Evolutionary conservation across 2,329 filamentous ascomycete genomes (phyloP).

Genomic region (Verticillium dahliae): DNA sequence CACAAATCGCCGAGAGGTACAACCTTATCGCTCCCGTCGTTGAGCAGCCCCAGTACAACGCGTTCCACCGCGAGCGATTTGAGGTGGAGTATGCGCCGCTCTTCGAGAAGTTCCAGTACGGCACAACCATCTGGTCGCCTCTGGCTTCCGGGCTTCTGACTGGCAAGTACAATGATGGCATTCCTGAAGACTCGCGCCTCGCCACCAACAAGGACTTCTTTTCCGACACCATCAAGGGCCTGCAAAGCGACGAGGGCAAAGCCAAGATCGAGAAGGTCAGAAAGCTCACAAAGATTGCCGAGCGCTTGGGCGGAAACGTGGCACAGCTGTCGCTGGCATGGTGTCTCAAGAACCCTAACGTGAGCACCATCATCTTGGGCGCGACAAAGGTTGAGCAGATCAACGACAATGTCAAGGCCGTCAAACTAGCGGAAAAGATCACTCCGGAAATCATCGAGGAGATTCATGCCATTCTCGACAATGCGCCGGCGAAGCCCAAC

Average conservation of each 20-base stretch:
- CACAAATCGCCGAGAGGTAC: conserved; percentile 51
- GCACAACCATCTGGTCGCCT: conserved; percentile 56
- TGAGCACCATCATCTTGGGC: conserved; percentile 20
- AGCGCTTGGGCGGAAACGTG: conserved; percentile 16
- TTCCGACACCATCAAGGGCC: conserved; percentile 46
- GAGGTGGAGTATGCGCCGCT: conserved; percentile 57
- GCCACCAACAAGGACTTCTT: conserved; percentile 52
- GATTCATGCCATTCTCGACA: conserved; percentile 1
- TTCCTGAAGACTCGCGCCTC: conserved; percentile 52
- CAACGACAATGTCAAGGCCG: conserved; percentile 2
- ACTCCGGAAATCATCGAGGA: background rate
- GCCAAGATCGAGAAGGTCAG: conserved; percentile 19
- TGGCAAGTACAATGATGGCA: conserved; percentile 57
- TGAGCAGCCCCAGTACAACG: conserved; percentile 65
- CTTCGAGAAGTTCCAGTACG: conserved; percentile 52
- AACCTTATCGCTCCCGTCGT: conserved; percentile 56
- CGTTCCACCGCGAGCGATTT: conserved; percentile 54
- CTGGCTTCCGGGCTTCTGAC: conserved; percentile 52
- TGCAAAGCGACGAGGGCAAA: conserved; percentile 24
- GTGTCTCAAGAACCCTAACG: conserved; percentile 18
- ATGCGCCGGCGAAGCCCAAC: background rate
- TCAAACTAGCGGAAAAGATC: background rate
- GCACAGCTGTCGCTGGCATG: conserved; percentile 18
- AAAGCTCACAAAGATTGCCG: conserved; percentile 16
- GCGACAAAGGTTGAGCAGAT: conserved; percentile 19